These are phyloP conservation scores for Aureobasidium sp. DNA, from an alignment of 2,329 filamentous ascomycete genomes.

Conservation along the genomic window DNA sequence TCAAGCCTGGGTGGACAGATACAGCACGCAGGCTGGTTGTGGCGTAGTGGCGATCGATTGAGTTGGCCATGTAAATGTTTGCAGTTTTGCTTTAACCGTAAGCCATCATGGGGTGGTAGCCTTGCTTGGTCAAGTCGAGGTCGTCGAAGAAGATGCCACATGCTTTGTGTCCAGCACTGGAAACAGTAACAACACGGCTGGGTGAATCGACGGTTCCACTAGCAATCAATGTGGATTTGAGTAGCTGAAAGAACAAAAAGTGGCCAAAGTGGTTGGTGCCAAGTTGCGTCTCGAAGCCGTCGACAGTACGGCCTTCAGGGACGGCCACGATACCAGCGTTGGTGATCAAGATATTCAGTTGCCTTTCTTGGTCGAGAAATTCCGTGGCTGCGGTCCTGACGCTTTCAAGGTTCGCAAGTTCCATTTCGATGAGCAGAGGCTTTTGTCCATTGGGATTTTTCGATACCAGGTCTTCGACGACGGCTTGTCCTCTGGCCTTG, in stretches of 20 bases:
- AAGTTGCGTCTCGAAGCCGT: constrained; percentile 46
- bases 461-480: constrained; percentile 22
- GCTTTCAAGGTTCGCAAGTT: constrained; percentile 22
- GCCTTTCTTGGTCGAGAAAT: constrained; percentile 26
- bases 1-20: constrained; percentile 43
- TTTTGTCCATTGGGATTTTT: constrained; percentile 26
- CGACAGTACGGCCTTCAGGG: constrained; percentile 31
- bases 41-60: constrained; percentile 44
- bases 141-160: constrained; percentile 24
- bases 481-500: constrained; percentile 32
- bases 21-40: constrained; percentile 36
- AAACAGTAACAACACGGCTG: constrained; percentile 42
- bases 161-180: constrained; percentile 32
- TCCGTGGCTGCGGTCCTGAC: constrained; percentile 28
- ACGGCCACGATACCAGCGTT: constrained; percentile 40
- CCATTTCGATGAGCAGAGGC: constrained; percentile 39
- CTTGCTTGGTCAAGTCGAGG: constrained; percentile 24
- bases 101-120: constrained; percentile 22
- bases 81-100: constrained; percentile 47
- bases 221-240: constrained; percentile 37
- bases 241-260: constrained; percentile 47
- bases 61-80: constrained; percentile 44
- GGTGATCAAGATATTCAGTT: constrained; percentile 33
- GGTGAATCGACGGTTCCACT: constrained; percentile 32
- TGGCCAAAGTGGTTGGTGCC: constrained; percentile 47